phyloP scores from a whole-genome alignment of 2,329 filamentous ascomycete species.

The Colletotrichum scovillei region DNA sequence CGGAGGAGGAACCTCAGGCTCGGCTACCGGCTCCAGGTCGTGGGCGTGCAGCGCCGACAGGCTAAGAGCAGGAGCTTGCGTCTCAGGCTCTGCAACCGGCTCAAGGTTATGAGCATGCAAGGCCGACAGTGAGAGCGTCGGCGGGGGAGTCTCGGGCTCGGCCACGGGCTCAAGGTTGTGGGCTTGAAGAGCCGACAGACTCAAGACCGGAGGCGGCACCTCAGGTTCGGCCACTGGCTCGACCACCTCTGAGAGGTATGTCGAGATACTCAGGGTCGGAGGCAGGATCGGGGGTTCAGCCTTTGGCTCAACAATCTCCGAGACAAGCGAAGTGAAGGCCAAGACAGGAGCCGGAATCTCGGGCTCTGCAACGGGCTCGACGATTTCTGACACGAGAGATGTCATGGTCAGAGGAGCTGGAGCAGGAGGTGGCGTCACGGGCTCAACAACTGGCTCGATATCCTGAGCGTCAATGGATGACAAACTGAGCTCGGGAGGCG shows the following conservation, averaged over 20 bases:
- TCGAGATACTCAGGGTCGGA: constrained; percentile 50
- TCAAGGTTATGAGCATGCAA: constrained; percentile 45
- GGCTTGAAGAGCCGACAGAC: constrained; percentile 33
- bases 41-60: constrained; percentile 41
- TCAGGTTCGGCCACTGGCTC: constrained; percentile 49
- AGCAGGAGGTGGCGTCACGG: constrained; percentile 44
- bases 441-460: constrained; percentile 56
- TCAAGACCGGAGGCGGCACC: constrained; percentile 32
- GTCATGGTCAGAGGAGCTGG: constrained; percentile 48
- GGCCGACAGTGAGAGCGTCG: constrained; percentile 42
- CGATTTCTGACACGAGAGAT: constrained; percentile 44
- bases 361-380: constrained; percentile 48
- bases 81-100: constrained; percentile 41
- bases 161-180: constrained; percentile 34
- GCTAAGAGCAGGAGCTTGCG: constrained; percentile 36
- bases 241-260: constrained; percentile 48
- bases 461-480: constrained; percentile 57
- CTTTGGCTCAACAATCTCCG: constrained; percentile 54
- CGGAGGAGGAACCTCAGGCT: constrained; percentile 37
- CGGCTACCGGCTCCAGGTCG: constrained; percentile 42
- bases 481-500: constrained; percentile 52
- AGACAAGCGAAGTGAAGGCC: constrained; percentile 53
- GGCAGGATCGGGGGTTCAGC: constrained; percentile 39
- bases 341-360: constrained; percentile 40
- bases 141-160: constrained; percentile 42